Evolutionary conservation across 2,329 filamentous ascomycete species (phyloP).

Genomic region (Sclerotinia minor): DNA sequence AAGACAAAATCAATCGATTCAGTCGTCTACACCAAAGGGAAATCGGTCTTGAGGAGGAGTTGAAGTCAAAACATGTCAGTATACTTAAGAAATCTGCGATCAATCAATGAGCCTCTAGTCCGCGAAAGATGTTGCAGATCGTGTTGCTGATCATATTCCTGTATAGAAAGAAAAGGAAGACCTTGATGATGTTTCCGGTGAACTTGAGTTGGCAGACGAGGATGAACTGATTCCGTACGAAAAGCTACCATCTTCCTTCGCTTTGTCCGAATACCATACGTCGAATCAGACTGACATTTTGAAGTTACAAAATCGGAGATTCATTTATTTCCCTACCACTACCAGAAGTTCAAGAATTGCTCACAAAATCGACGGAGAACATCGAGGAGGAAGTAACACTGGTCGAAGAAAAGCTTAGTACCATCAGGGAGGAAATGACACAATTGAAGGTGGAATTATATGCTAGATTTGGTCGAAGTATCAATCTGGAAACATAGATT

Average conservation of each 20-base stretch:
- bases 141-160: background rate
- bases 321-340: slow-evolving; percentile 88
- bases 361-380: slow-evolving; percentile 67
- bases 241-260: background rate
- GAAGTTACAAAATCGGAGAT: slow-evolving; percentile 93
- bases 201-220: slow-evolving; percentile 93
- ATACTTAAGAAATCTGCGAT: background rate
- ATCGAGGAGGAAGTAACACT: slow-evolving; percentile 75
- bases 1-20: slow-evolving; percentile 98
- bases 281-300: slow-evolving; percentile 23
- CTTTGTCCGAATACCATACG: background rate
- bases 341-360: slow-evolving; percentile 81
- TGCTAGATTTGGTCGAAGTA: slow-evolving; percentile 91
- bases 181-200: slow-evolving; percentile 85
- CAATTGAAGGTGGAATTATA: slow-evolving; percentile 90
- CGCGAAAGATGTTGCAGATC: slow-evolving; percentile 27
- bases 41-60: slow-evolving; percentile 72
- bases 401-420: slow-evolving; percentile 74
- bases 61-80: slow-evolving; percentile 75
- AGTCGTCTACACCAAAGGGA: slow-evolving; percentile 90
- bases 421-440: slow-evolving; percentile 81
- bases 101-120: background rate
- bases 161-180: slow-evolving; percentile 96
- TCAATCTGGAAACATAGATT: slow-evolving; percentile 85
- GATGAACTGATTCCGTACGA: slow-evolving; percentile 84